These are phyloP conservation scores for Chlamydomonas incerta DNA, from an alignment of 139 green algal species.

Conservation along the genomic window DNA sequence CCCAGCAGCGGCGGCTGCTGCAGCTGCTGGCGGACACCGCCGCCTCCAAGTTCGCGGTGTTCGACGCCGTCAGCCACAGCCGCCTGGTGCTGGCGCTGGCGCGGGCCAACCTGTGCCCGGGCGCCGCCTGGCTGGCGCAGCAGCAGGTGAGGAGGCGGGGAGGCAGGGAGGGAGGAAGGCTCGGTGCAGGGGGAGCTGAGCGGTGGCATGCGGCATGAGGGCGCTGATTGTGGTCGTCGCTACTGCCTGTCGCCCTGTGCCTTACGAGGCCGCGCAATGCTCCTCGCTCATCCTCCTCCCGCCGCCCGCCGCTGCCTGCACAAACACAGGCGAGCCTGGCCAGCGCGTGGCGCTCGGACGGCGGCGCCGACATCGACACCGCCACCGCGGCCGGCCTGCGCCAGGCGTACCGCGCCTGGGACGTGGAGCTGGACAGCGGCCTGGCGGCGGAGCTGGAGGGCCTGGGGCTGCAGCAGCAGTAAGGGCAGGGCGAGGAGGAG, in stretches of 20 bases:
- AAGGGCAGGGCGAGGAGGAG: too few species aligned
- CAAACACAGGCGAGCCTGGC: slow-evolving; percentile 22
- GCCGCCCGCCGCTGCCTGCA: too few species aligned
- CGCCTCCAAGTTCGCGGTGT: slow-evolving; percentile 45
- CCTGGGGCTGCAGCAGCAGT: too few species aligned
- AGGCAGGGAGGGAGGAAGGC: too few species aligned
- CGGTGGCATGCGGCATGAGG: too few species aligned
- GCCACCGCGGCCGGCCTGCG: slow-evolving; percentile 25
- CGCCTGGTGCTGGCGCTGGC: slow-evolving; percentile 51
- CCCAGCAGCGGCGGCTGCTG: slow-evolving; percentile 2
- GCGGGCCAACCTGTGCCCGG: slow-evolving; percentile 41
- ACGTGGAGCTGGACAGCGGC: slow-evolving; percentile 34
- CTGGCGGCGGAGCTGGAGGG: slow-evolving; percentile 35
- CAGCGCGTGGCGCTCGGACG: slow-evolving; percentile 17
- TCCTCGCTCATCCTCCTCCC: too few species aligned
- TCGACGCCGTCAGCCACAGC: slow-evolving; percentile 38
- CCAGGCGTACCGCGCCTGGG: slow-evolving; percentile 30
- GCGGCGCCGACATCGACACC: slow-evolving; percentile 3
- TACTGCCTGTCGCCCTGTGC: too few species aligned
- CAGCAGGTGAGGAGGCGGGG: slow-evolving; percentile 15
- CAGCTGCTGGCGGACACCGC: slow-evolving; percentile 26
- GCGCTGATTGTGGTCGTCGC: too few species aligned
- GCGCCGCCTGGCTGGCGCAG: slow-evolving; percentile 26
- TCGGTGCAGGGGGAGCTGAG: too few species aligned
- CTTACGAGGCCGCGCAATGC: too few species aligned